Evolutionary conservation across 2,329 filamentous ascomycete species (phyloP).

Genomic region (Epichloe typhina): DNA sequence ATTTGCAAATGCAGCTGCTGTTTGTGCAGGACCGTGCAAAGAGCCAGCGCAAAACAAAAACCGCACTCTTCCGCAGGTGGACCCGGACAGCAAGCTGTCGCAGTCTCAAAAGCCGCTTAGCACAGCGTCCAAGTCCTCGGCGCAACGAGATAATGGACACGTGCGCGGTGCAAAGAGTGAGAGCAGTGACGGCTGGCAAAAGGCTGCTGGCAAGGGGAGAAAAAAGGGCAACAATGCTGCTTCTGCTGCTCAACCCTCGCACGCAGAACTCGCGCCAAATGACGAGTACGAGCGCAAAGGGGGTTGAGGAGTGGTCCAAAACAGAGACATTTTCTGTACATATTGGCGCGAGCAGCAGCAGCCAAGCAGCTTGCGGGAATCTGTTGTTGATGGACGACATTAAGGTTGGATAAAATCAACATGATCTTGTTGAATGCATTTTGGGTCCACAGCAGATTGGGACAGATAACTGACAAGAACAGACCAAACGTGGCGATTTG

Average conservation of each 20-base stretch:
- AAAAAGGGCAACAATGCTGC: constrained; percentile 36
- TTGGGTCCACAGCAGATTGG: neutral
- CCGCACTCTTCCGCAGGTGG: constrained; percentile 1
- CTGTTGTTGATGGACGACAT: constrained; percentile 1
- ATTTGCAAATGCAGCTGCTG: neutral
- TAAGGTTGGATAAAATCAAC: constrained; percentile 6
- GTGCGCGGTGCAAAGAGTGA: constrained; percentile 41
- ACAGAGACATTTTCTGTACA: neutral
- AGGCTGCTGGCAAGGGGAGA: constrained; percentile 35
- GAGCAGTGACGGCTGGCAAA: constrained; percentile 44
- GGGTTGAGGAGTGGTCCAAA: constrained; percentile 23
- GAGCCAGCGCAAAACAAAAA: neutral
- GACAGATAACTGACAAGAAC: constrained; percentile 2
- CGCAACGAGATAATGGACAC: constrained; percentile 38
- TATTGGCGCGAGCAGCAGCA: neutral
- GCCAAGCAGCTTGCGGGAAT: neutral
- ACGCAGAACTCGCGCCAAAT: constrained; percentile 42
- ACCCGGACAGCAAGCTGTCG: constrained; percentile 11
- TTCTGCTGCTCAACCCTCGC: constrained; percentile 23
- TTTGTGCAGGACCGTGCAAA: neutral
- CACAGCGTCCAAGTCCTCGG: constrained; percentile 22
- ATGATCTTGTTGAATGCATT: constrained; percentile 3
- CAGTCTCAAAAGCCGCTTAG: constrained; percentile 12
- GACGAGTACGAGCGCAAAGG: constrained; percentile 50
- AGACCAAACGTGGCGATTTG: neutral